A percentile compares a stretch with the other conserved stretches of the same genome.
These are phyloP conservation scores for Vicia faba DNA, from an alignment of 306 rosid species.

Conservation along the genomic window DNA sequence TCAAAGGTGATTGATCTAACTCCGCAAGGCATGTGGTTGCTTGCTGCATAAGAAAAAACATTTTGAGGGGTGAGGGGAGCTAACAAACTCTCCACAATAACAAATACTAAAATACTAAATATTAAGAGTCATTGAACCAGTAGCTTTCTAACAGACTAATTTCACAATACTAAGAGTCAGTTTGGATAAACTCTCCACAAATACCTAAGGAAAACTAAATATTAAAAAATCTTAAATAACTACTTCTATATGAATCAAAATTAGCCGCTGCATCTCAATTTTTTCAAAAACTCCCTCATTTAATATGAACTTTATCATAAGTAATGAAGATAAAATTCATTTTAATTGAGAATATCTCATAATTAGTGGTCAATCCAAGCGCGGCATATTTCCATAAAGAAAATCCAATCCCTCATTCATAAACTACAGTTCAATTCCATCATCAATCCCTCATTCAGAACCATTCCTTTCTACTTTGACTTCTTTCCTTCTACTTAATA, in stretches of 20 bases:
- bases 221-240: neutral
- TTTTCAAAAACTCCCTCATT: neutral
- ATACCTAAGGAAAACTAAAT: neutral
- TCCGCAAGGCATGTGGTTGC: constrained; percentile 82
- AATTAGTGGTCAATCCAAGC: constrained; percentile 1
- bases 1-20: constrained; percentile 85
- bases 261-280: neutral
- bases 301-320: neutral
- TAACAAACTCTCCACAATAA: too few species aligned
- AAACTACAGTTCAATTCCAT: constrained; percentile 25
- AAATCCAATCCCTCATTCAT: constrained; percentile 31
- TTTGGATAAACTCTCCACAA: neutral
- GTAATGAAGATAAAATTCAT: neutral
- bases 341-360: neutral
- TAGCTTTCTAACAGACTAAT: constrained; percentile 17
- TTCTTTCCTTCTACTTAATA: constrained; percentile 27
- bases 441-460: constrained; percentile 28
- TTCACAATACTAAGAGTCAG: neutral
- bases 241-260: neutral
- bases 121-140: too few species aligned
- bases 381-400: neutral
- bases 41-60: constrained; percentile 69
- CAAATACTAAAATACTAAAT: too few species aligned
- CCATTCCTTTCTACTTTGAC: neutral
- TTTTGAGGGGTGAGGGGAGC: neutral